Evolutionary conservation across 495 filamentous ascomycete species (phyloP).

Genomic region (Opeltia flavorubescens): DNA sequence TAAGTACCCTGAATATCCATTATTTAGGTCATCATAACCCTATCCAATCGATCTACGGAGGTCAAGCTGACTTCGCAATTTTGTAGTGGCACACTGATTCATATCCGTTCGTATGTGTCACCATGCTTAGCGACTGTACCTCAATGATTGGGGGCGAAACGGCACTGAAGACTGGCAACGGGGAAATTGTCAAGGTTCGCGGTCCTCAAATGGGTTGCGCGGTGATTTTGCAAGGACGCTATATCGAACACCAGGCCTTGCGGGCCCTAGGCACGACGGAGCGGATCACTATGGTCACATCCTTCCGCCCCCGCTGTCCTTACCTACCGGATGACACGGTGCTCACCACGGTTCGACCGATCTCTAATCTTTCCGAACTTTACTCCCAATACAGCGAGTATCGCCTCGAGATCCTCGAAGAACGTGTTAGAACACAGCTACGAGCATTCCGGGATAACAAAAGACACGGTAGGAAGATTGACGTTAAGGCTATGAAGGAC

Average conservation of each 20-base stretch:
- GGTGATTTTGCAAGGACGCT: slow-evolving; percentile 55
- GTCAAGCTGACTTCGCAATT: not conserved
- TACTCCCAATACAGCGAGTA: slow-evolving; percentile 60
- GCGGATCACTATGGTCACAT: slow-evolving; percentile 61
- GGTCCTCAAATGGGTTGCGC: slow-evolving; percentile 56
- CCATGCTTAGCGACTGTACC: slow-evolving; percentile 59
- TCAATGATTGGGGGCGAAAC: slow-evolving; percentile 64
- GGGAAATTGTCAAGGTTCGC: slow-evolving; percentile 50
- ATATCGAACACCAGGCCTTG: slow-evolving; percentile 59
- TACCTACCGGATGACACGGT: slow-evolving; percentile 51
- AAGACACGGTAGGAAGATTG: slow-evolving; percentile 25
- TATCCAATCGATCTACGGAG: too few species aligned
- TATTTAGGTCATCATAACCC: too few species aligned
- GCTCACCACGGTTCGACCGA: slow-evolving; percentile 48
- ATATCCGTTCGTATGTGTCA: slow-evolving; percentile 65
- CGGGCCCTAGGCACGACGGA: slow-evolving; percentile 47
- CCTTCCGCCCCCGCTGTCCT: slow-evolving; percentile 48
- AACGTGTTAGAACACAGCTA: slow-evolving; percentile 35
- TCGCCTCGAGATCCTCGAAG: slow-evolving; percentile 55
- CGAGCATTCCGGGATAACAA: slow-evolving; percentile 30
- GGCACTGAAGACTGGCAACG: slow-evolving; percentile 41
- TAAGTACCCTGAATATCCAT: too few species aligned
- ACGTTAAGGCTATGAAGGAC: slow-evolving; percentile 27
- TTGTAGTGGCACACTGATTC: slow-evolving; percentile 54
- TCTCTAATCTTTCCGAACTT: slow-evolving; percentile 52